phyloP scores from a whole-genome alignment of 768 basidiomycete species.

The Trametes gibbosa region DNA sequence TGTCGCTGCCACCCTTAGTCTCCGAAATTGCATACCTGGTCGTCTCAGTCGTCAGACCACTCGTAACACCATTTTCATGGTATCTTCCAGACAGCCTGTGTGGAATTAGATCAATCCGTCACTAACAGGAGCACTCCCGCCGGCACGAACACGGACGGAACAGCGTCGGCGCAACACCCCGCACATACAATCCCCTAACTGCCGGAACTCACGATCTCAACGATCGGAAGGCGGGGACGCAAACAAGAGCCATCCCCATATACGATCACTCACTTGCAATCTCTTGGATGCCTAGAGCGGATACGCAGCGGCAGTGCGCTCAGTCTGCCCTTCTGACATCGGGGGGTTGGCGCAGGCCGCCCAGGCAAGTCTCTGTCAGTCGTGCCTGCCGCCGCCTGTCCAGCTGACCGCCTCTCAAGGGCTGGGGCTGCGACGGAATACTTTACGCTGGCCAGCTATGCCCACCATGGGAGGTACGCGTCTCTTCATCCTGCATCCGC shows the following conservation, averaged over 20 bases:
- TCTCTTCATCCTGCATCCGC: not conserved
- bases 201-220: not conserved
- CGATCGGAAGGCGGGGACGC: not conserved
- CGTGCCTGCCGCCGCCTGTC: not conserved
- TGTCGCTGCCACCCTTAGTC: not conserved
- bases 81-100: not conserved
- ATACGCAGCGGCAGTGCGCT: not conserved
- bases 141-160: not conserved
- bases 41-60: no score
- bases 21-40: not conserved
- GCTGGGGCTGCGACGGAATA: not conserved
- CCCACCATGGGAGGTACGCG: not conserved
- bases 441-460: not conserved
- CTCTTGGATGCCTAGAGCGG: not conserved
- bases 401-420: not conserved
- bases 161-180: conserved; percentile 5
- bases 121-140: not conserved
- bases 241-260: not conserved
- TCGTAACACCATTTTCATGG: no score
- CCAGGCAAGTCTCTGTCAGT: not conserved
- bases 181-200: conserved; percentile 3
- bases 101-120: not conserved
- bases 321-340: not conserved
- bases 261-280: not conserved
- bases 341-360: not conserved